Base-by-base conservation (phyloP, 208 protist genomes). In the Herpetomonas samuelpessoai region DNA sequence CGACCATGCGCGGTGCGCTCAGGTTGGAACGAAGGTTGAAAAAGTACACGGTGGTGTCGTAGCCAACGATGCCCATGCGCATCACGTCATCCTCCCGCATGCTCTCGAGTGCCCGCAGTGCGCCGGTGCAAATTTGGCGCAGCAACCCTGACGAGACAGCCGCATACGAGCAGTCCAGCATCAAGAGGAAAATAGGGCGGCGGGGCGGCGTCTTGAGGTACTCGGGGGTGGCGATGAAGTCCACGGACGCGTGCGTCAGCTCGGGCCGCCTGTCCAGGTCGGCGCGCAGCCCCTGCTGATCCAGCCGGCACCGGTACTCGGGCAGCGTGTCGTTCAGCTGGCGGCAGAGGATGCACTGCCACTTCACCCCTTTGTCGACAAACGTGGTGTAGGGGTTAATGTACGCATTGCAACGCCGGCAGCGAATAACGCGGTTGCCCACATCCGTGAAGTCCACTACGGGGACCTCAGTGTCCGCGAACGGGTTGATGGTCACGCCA, bases 321-420 rank as follows among this genome's bases (percentile, higher is more conserved):
- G 59, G 35, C 25, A 74, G 61, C 31, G 86, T 86, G n/a, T 98
- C 96, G 79, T 99, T 99, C 4, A 96, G 24, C 18, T 89, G 48
- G 28, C 70, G 68, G 79, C 98, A 99, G 27, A 99, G 44, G 58
- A 94, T 97, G 80, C 98, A 99, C 64, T 88, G 79, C 96, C 96
- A 99, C 46, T 85, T 73, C 3, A 79, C 64, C 24, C 97, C 97
- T 44, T 68, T 65, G 60, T 99, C 94, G 30, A 88, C 75, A 58
- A 97, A 99, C 2, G 66, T 79, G 25, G 97, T 97, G 79, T 98
- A 99, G 46, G 98, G 97, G 76, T 99, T 99, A 53, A 99, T 98
- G 78, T 99, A 99, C 28, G 91, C 84, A 46, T 81, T 81, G 73
- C 98, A 99, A 52, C 68, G 71, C 25, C 75, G 64, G 75, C 90